These are phyloP conservation scores for Ceratopteris richardii DNA, from an alignment of 75 land plant genomes.

Conservation along the genomic window DNA sequence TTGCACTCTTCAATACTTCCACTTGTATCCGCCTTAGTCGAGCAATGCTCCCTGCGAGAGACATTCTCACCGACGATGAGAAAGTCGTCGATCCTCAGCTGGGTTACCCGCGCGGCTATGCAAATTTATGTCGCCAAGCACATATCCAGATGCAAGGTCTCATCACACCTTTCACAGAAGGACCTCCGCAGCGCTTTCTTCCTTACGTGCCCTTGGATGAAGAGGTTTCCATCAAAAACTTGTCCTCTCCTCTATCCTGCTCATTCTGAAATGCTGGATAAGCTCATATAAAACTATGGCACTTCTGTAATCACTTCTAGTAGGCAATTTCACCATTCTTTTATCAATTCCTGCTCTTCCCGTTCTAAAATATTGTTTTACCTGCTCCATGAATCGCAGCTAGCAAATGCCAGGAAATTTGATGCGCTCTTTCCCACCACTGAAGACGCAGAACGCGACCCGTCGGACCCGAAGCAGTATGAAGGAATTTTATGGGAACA, in stretches of 20 bases:
- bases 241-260: no score
- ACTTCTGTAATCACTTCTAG: no score
- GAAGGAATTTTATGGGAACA: constrained; percentile 75
- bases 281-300: no score
- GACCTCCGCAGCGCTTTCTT: constrained; percentile 72
- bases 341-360: no score
- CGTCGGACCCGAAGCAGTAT: constrained; percentile 44
- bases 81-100: constrained; percentile 45
- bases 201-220: constrained; percentile 36
- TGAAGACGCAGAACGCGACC: constrained; percentile 44
- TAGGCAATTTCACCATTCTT: no score
- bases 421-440: constrained; percentile 70
- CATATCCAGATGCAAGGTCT: constrained; percentile 19
- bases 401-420: constrained; percentile 40
- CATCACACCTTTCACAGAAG: constrained; percentile 42
- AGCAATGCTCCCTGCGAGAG: constrained; percentile 13
- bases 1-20: no score
- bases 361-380: no score
- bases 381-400: no score
- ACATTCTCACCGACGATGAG: constrained; percentile 53
- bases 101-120: constrained; percentile 85
- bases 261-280: no score
- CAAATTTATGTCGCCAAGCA: constrained; percentile 55
- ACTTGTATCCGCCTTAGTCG: no score
- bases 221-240: constrained; percentile 5